These are phyloP conservation scores for Zoysia japonica DNA, from an alignment of 176 grass and related monocot genomes.

Conservation along the genomic window DNA sequence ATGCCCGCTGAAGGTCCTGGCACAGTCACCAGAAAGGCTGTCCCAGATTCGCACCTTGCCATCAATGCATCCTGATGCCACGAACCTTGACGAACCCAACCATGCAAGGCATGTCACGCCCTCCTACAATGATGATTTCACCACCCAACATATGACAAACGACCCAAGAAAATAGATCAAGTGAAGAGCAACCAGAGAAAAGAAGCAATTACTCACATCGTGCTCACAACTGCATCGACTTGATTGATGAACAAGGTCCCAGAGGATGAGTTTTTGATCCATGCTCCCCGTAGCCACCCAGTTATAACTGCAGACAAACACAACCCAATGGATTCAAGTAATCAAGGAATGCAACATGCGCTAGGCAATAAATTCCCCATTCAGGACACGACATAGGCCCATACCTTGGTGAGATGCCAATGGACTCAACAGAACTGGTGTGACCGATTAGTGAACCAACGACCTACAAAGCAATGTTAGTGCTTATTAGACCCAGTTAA, in stretches of 20 bases:
- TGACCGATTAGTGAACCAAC: conserved; percentile 57
- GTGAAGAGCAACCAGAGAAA: not conserved
- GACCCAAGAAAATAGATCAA: not conserved
- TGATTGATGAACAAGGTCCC: conserved; percentile 64
- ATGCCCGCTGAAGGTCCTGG: conserved; percentile 55
- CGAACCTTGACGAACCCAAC: conserved; percentile 70
- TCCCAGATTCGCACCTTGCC: conserved; percentile 90
- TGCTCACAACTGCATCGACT: conserved; percentile 71
- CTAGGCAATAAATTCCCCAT: not conserved
- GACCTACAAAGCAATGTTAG: conserved; percentile 41
- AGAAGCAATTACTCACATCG: conserved; percentile 41
- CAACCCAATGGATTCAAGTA: not conserved
- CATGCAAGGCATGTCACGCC: conserved; percentile 64
- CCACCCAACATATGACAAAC: not conserved
- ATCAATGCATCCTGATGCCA: conserved; percentile 71
- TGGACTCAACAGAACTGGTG: conserved; percentile 37
- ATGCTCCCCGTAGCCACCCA: conserved; percentile 82
- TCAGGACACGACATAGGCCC: not conserved
- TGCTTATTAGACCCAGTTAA: not conserved
- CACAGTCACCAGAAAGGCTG: conserved; percentile 62
- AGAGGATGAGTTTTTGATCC: conserved; percentile 80
- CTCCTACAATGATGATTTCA: conserved; percentile 41
- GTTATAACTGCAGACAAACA: conserved; percentile 38
- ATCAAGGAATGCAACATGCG: not conserved
- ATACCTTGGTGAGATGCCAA: conserved; percentile 2